Evolutionary conservation across 371 early-diverging fungal species (phyloP).

Genomic region (Mucor mucedo): DNA sequence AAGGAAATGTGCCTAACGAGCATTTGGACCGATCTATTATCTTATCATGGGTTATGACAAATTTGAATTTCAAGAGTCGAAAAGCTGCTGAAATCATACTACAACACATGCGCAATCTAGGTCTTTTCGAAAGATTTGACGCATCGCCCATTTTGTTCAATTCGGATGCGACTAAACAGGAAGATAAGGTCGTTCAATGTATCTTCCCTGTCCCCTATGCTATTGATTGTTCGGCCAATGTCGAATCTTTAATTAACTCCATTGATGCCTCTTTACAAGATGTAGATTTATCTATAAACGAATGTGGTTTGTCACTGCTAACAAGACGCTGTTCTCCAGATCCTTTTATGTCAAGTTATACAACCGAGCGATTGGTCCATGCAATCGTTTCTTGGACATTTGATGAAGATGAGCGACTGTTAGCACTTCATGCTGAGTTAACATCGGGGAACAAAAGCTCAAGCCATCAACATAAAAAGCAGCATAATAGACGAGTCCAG

Average conservation of each 20-base stretch:
- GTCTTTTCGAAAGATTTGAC: conserved; percentile 59
- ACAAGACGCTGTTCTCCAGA: conserved; percentile 65
- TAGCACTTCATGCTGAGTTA: conserved; percentile 44
- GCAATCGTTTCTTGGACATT: conserved; percentile 61
- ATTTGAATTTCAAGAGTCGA: conserved; percentile 37
- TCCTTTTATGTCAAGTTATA: conserved; percentile 59
- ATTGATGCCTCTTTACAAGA: conserved; percentile 59
- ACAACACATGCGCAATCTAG: conserved; percentile 64
- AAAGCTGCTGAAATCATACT: conserved; percentile 38
- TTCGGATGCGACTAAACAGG: neutral
- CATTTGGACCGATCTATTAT: conserved; percentile 36
- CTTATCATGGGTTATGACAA: conserved; percentile 45
- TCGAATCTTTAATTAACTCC: conserved; percentile 56
- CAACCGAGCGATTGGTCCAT: conserved; percentile 50
- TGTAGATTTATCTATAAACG: conserved; percentile 59
- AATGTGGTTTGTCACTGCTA: conserved; percentile 58
- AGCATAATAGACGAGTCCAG: conserved; percentile 39
- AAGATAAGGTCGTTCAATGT: conserved; percentile 36
- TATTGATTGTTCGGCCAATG: conserved; percentile 53
- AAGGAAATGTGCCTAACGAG: conserved; percentile 31
- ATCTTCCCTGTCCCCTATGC: conserved; percentile 60
- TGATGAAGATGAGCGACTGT: conserved; percentile 58
- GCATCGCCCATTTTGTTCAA: conserved; percentile 53
- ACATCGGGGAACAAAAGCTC: conserved; percentile 22
- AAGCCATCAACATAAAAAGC: conserved; percentile 10